A percentile compares a stretch with the other conserved stretches of the same genome.
Evolutionary conservation across 768 basidiomycete genomes (phyloP).

Genomic region (Kwoniella sp.): DNA sequence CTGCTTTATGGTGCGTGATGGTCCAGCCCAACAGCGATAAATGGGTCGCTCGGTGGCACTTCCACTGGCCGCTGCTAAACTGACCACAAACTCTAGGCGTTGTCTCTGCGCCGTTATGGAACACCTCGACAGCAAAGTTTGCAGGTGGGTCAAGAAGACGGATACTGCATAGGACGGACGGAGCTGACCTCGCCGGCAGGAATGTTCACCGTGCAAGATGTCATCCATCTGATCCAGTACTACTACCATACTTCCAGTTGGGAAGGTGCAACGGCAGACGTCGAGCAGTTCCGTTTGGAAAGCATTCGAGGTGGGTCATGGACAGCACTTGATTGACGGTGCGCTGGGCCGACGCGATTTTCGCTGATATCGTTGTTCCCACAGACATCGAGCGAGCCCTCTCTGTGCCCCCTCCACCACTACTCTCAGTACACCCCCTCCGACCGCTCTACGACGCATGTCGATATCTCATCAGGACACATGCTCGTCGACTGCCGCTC

Average conservation of each 20-base stretch:
- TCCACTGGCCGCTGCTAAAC: too few relatives aligned
- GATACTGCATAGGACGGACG: slow-evolving; percentile 1
- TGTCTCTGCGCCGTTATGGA: slow-evolving; percentile 96
- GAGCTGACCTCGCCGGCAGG: slow-evolving; percentile 52
- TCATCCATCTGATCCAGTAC: slow-evolving; percentile 98
- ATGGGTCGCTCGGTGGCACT: too few relatives aligned
- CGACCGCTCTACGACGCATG: slow-evolving; percentile 86
- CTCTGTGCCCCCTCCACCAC: slow-evolving; percentile 84
- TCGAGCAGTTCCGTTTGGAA: slow-evolving; percentile 85
- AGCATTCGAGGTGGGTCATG: slow-evolving; percentile 69
- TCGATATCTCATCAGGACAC: slow-evolving; percentile 84
- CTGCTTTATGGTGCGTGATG: slow-evolving; percentile 58
- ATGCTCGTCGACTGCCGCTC: slow-evolving; percentile 87
- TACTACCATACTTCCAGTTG: slow-evolving; percentile 82
- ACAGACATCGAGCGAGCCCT: slow-evolving; percentile 92
- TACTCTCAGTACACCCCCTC: slow-evolving; percentile 80
- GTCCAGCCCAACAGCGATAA: not conserved
- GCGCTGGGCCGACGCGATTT: not conserved
- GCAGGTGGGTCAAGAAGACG: slow-evolving; percentile 54
- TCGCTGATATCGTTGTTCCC: not conserved
- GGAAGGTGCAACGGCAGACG: slow-evolving; percentile 80
- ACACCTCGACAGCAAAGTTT: slow-evolving; percentile 85
- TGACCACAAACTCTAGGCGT: slow-evolving; percentile 63
- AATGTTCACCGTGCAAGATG: slow-evolving; percentile 98
- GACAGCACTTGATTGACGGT: not conserved